A percentile compares a stretch with the other conserved stretches of the same genome.
phyloP scores from a whole-genome alignment of 306 rosid genomes.

The Vachellia pachyceras region DNA sequence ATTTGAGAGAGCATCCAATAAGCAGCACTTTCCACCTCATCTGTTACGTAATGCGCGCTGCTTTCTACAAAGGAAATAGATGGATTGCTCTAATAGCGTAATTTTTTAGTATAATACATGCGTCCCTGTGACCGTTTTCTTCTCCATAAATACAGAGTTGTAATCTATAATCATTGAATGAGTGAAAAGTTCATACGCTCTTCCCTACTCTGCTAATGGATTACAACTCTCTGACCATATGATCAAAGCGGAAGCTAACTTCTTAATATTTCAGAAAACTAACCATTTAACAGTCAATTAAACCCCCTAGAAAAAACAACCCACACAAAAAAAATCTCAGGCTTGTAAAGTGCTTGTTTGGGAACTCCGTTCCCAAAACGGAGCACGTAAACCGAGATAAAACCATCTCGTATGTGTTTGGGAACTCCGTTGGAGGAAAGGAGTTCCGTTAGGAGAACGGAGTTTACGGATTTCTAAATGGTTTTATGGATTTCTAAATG shows the following conservation, averaged over 20 bases:
- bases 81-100: too few relatives aligned
- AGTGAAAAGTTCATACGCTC: neutral
- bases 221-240: neutral
- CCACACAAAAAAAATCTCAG: too few relatives aligned
- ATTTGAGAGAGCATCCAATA: neutral
- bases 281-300: slow-evolving; percentile 13
- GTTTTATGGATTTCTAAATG: too few relatives aligned
- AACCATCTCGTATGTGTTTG: too few relatives aligned
- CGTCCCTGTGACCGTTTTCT: neutral
- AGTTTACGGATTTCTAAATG: too few relatives aligned
- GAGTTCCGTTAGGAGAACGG: too few relatives aligned
- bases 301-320: neutral
- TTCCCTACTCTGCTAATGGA: neutral
- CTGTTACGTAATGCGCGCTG: neutral
- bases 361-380: too few relatives aligned
- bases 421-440: too few relatives aligned
- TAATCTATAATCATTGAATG: neutral
- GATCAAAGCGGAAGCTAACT: neutral
- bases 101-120: too few relatives aligned
- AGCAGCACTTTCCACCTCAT: neutral
- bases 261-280: neutral
- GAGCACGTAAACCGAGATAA: too few relatives aligned
- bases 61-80: neutral
- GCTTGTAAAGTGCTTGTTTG: too few relatives aligned
- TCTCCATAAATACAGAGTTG: neutral